These are phyloP conservation scores for Tolypocladium album DNA, from an alignment of 2,329 filamentous ascomycete genomes.

Conservation along the genomic window DNA sequence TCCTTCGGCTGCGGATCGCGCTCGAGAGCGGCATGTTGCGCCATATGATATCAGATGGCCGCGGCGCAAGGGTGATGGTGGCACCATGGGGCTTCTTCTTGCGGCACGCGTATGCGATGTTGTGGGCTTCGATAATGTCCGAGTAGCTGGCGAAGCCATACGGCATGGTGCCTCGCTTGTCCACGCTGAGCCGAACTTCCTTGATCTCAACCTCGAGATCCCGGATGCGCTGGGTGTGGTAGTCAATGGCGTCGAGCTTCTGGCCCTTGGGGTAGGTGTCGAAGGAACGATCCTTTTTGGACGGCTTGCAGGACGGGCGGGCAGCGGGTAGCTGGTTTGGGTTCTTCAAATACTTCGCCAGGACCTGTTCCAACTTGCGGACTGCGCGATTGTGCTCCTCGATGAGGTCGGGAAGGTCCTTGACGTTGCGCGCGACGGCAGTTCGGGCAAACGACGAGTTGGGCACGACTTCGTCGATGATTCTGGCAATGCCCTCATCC, in stretches of 20 bases:
- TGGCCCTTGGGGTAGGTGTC: constrained; percentile 53
- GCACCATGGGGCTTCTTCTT: constrained; percentile 74
- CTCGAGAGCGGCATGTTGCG: constrained; percentile 73
- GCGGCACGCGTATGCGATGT: constrained; percentile 70
- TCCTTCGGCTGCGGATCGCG: constrained; percentile 57
- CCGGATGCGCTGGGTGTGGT: constrained; percentile 75
- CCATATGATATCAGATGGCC: constrained; percentile 91
- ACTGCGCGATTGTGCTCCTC: constrained; percentile 74
- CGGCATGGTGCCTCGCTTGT: constrained; percentile 77
- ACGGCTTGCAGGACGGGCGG: constrained; percentile 69
- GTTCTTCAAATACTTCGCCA: constrained; percentile 86
- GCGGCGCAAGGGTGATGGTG: constrained; percentile 67
- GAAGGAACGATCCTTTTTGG: constrained; percentile 66
- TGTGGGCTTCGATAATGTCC: constrained; percentile 77
- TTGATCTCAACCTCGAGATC: constrained; percentile 76
- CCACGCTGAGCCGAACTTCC: constrained; percentile 68
- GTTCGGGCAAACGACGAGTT: constrained; percentile 70
- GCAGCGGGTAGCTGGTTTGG: constrained; percentile 67
- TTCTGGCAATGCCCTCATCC: constrained; percentile 77
- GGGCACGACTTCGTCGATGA: constrained; percentile 72
- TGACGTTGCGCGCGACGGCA: constrained; percentile 83
- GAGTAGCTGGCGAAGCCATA: constrained; percentile 95
- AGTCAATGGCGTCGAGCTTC: constrained; percentile 90
- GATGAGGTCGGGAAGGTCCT: constrained; percentile 76
- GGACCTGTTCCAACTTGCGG: constrained; percentile 66